These are phyloP conservation scores for Kregervanrija delftensis DNA, from an alignment of 805 yeast species.

Conservation along the genomic window DNA sequence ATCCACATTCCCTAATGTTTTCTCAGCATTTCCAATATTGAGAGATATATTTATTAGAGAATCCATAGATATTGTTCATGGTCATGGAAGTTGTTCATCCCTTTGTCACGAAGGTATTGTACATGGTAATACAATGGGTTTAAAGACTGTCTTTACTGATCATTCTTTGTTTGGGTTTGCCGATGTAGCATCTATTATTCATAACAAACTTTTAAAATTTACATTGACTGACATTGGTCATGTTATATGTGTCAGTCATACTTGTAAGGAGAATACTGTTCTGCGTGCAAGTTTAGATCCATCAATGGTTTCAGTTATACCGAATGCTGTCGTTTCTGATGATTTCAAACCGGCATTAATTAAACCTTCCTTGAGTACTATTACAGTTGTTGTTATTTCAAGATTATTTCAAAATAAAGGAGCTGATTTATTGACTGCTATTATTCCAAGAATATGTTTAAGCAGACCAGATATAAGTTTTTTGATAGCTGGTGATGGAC, in stretches of 20 bases:
- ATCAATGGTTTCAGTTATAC: constrained; percentile 74
- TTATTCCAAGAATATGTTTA: constrained; percentile 77
- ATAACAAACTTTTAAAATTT: constrained; percentile 80
- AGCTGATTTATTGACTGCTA: constrained; percentile 76
- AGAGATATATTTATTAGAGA: constrained; percentile 85
- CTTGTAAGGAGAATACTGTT: constrained; percentile 94
- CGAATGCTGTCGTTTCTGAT: constrained; percentile 85
- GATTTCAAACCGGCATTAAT: constrained; percentile 57
- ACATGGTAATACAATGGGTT: constrained; percentile 92
- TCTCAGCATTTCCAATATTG: constrained; percentile 77
- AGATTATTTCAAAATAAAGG: constrained; percentile 95
- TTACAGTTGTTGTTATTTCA: constrained; percentile 87
- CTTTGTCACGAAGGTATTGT: constrained; percentile 84
- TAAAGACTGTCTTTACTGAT: constrained; percentile 88
- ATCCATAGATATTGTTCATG: constrained; percentile 81
- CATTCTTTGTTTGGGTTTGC: constrained; percentile 95
- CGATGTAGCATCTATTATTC: constrained; percentile 73
- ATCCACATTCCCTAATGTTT: constrained; percentile 83
- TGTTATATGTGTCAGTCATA: constrained; percentile 93
- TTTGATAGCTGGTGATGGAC: constrained; percentile 95
- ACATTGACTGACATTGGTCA: constrained; percentile 83
- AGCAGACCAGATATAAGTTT: constrained; percentile 61
- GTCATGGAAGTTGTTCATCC: constrained; percentile 86
- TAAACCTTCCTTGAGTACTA: constrained; percentile 30
- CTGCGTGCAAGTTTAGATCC: constrained; percentile 82